A percentile compares a stretch with the other conserved stretches of the same genome.
These are phyloP conservation scores for Xylaria sp. DNA, from an alignment of 2,329 filamentous ascomycete genomes.

Conservation along the genomic window DNA sequence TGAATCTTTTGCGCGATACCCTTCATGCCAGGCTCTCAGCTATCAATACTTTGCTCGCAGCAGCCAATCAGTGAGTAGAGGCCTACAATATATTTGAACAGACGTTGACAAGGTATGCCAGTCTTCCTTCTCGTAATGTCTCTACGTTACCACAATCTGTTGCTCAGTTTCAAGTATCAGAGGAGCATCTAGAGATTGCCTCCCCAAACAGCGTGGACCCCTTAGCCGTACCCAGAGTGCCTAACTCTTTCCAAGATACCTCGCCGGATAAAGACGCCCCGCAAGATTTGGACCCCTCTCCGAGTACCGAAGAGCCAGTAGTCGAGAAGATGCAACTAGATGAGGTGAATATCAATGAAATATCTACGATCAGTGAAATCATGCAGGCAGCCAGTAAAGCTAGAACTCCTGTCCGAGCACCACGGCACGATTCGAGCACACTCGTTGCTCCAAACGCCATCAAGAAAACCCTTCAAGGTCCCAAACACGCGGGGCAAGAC, in stretches of 20 bases:
- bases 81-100: constrained; percentile 46
- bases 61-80: background rate
- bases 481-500: background rate
- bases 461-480: background rate
- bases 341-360: background rate
- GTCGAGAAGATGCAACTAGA: background rate
- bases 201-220: background rate
- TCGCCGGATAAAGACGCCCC: background rate
- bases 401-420: background rate
- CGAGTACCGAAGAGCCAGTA: too few species aligned
- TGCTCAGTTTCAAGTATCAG: constrained; percentile 13
- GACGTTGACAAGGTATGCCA: background rate
- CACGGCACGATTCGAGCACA: background rate
- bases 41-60: constrained; percentile 14
- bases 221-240: background rate
- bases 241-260: background rate
- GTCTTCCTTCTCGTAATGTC: constrained; percentile 2
- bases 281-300: background rate
- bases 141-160: constrained; percentile 4
- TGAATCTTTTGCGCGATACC: constrained; percentile 47
- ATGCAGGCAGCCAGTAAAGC: constrained; percentile 3
- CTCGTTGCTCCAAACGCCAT: background rate
- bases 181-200: background rate
- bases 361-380: background rate
- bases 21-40: constrained; percentile 4